Evolutionary conservation across 1,139 yeast species (phyloP), one percentile per base, ranked within the genome.

Genomic region (Geotrichum australiense): DNA sequence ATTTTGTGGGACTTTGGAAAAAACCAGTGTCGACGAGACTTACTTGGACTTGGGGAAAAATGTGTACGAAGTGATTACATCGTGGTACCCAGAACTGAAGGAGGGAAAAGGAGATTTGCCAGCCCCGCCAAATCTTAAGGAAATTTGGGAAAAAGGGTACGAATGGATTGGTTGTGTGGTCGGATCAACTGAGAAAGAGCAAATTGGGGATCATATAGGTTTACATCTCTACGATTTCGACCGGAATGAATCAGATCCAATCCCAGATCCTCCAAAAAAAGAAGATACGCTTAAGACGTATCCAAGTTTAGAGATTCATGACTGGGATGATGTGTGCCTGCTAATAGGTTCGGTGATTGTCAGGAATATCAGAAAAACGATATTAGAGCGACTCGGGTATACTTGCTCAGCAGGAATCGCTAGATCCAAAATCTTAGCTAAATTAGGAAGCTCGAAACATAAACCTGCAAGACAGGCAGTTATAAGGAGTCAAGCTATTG

Each of bases 1-100:
- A 15, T 61, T 60, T 45, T 55, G 57, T 29, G 30, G 37, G 2
- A 49, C 52, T 8, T 85, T 87, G 1, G 95, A 91, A 57, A 89
- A 89, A 63, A 97, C 96, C 0, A 87, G 96, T 62, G 93, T 89
- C 12, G 98, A 91, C 62, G 98, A 91, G 62, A 80, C 91, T 37
- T 91, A 82, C 58, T 54, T 91, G 50, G 96, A 91, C 61, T 61
- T 91, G 31, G 96, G 97, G 0, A 61, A 72, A 23, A 52, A 70
- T 23, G 70, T 76, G 2, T 66, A 67, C 45, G 50, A 56, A 12
- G 56, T 53, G 30, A 55, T 72, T 11, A 23, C 57, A 2, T 59
- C 56, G 16, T 35, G 61, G 32, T 65, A 61, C 43, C 76, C 75
- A 2, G 55, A 58, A 20, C 48, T 68, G 28, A 57, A 59, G 0